Evolutionary conservation across 345 rosid genomes (phyloP), one percentile per base, ranked within the genome.

Genomic region (Lenwebbia sp.): DNA sequence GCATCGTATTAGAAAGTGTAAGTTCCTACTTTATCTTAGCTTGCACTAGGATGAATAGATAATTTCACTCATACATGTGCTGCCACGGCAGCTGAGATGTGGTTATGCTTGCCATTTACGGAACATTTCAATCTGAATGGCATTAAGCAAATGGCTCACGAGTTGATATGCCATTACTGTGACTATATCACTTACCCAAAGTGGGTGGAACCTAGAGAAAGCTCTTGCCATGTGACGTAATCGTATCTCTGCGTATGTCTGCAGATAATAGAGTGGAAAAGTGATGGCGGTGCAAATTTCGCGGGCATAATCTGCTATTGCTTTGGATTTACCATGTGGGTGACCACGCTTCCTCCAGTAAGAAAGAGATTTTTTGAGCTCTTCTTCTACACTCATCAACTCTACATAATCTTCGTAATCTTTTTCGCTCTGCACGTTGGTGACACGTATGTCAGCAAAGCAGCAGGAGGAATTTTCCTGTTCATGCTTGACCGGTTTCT

Each of bases 301-400:
- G 93, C 93, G 3, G 94, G 94, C 58, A 86, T 91, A 82, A 90
- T 92, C 84, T 82, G 88, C 85, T 91, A 90, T 50, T 21, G 82
- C 40, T 88, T 90, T 54, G 94, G 93, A 83, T 86, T 91, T 25
- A 49, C 85, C 54, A 92, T 92, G 87, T 92, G 93, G 94, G 86
- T 90, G 47, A 90, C 94, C 51, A 86, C 92, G 26, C 82, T 92
- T 84, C 91, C 86, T 53, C 89, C 86, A n/a, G 83, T 92, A 55
- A 84, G 94, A 44, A 90, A 82, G 83, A 85, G 89, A 86, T 86
- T 88, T 85, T 92, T 92, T 53, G 93, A 92, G 86, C 85, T 89
- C 55, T 92, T 92, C 88, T 89, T 87, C 86, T 92, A 90, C 91
- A 92, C 92, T 83, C 94, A 92, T 82, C 94, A 92, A 53, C 92